These are phyloP conservation scores for Trichoderma sp. DNA, from an alignment of 2,329 filamentous ascomycete species.

Conservation along the genomic window DNA sequence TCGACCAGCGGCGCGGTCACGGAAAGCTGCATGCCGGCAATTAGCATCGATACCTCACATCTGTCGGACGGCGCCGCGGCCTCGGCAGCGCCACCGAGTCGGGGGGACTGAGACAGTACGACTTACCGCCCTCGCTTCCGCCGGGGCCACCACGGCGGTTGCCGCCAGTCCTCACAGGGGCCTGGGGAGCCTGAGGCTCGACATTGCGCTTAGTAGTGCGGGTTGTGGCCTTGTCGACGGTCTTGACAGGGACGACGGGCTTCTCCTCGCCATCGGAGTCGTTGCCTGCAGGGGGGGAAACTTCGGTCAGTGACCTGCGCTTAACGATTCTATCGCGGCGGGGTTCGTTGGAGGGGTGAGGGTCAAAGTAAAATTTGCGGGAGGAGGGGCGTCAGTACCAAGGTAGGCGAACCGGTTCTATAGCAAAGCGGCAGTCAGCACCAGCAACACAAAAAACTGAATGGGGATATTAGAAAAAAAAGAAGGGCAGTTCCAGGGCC, in stretches of 20 bases:
- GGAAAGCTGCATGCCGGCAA: constrained; percentile 63
- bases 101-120: neutral
- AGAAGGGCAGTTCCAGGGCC: neutral
- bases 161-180: constrained; percentile 50
- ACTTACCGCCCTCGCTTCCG: constrained; percentile 85
- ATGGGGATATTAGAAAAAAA: neutral
- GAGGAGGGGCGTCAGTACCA: constrained; percentile 60
- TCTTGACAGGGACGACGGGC: constrained; percentile 79
- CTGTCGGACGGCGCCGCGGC: neutral
- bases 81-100: neutral
- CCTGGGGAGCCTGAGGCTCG: constrained; percentile 66
- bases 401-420: constrained; percentile 98
- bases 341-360: constrained; percentile 21
- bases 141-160: constrained; percentile 54
- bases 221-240: constrained; percentile 76
- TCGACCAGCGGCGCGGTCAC: constrained; percentile 78
- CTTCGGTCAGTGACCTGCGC: constrained; percentile 17
- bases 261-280: constrained; percentile 62
- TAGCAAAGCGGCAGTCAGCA: constrained; percentile 6
- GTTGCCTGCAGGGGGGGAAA: constrained; percentile 46
- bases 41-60: constrained; percentile 11
- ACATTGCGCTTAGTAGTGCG: constrained; percentile 82
- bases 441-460: neutral
- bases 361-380: constrained; percentile 18
- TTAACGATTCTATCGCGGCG: constrained; percentile 19